Base-by-base conservation (phyloP, 2,329 filamentous ascomycete species). In the Penicillium sp. region DNA sequence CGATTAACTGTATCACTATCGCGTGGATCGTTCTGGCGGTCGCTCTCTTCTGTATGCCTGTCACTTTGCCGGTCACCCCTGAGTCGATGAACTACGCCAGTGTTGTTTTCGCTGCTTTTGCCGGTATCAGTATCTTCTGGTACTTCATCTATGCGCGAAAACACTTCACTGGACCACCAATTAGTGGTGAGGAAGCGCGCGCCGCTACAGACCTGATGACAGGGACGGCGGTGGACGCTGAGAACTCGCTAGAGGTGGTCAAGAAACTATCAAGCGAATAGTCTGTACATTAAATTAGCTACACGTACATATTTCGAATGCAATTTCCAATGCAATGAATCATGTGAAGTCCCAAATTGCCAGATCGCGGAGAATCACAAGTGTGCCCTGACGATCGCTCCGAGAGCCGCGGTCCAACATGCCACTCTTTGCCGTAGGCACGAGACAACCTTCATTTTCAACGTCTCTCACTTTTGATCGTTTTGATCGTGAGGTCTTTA, bases 31-130 rank as follows among this genome's bases (percentile, higher is more conserved):
- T 77, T 31, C 77, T 92, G 16, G 82, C 88, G 1, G 81, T 90
- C 14, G 81, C 89, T 52, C 75, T 92, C 42, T 92, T 91, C 76
- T 91, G 87, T 68, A 89, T 92, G 87, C 89, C 85, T 2, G 81
- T 83, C 5, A 79, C 81, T 3, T 68, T 88, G 9, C 81, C 84
- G 0, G 83, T 87, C 3, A 75, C 77, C 10, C 68, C 84, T 4
- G 70, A 69, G 11, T 77, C 73, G 16, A 88, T 88, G 85, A 88
- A 88, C 69, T 88, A 88, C 66, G 85, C 85, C 2, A 83, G 80
- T 16, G 85, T 84, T 7, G 86, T 88, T 5, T 88, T 88, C 70
- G 80, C 82, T 3, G 84, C 81, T 0, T 88, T 88, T 54, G 85
- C 79, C 0, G 59, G 72, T 13, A 82, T 88, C 55, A 86, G 83